Conservation (phyloP, 768 basidiomycete genomes). For the Russula sp. region DNA sequence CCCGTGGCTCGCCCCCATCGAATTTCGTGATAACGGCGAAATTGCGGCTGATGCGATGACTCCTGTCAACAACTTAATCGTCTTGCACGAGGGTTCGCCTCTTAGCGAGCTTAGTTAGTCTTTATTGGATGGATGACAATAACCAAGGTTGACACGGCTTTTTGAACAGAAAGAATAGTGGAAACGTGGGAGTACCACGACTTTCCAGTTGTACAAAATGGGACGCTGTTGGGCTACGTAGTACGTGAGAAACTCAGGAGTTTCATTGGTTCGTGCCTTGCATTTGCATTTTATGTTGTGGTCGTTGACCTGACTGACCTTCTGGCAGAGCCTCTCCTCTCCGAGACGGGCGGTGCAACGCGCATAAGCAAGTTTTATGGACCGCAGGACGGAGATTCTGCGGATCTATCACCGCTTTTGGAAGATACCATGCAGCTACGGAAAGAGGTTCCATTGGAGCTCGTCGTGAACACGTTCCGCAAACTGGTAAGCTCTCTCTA, state of each 20-base stretch:
- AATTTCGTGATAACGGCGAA: constrained; percentile 64
- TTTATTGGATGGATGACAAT: background rate
- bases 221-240: constrained; percentile 57
- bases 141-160: constrained; percentile 9
- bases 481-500: constrained; percentile 48
- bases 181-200: constrained; percentile 51
- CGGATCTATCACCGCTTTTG: constrained; percentile 39
- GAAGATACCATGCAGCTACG: constrained; percentile 57
- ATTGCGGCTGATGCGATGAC: constrained; percentile 62
- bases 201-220: constrained; percentile 58
- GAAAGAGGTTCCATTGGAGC: constrained; percentile 66
- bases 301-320: constrained; percentile 1
- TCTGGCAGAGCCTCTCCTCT: constrained; percentile 13
- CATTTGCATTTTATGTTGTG: background rate
- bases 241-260: constrained; percentile 52
- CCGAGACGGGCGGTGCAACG: constrained; percentile 12
- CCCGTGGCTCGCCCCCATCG: constrained; percentile 64
- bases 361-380: constrained; percentile 16
- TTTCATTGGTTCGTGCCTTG: constrained; percentile 37
- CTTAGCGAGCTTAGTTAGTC: constrained; percentile 49
- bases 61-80: constrained; percentile 47
- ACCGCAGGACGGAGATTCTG: background rate
- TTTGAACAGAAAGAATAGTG: constrained; percentile 42
- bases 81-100: constrained; percentile 41
- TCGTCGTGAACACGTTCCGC: constrained; percentile 73